Evolutionary conservation across 768 basidiomycete genomes (phyloP).

Genomic region (Termitomyces sp.): DNA sequence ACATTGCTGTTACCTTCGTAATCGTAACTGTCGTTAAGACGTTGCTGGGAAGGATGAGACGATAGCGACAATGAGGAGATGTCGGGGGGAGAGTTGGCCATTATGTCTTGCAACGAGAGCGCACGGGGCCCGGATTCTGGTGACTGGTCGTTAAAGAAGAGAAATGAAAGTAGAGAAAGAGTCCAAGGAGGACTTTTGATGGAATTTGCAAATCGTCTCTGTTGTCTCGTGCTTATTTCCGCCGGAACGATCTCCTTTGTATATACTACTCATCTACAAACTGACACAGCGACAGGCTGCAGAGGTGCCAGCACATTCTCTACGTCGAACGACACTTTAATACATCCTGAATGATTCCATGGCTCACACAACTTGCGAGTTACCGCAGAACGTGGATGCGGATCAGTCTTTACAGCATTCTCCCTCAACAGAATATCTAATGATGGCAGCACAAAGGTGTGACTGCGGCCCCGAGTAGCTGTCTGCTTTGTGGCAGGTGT

Average conservation of each 20-base stretch:
- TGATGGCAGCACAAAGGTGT: conserved; percentile 9
- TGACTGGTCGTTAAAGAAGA: conserved; percentile 27
- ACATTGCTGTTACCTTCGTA: conserved; percentile 56
- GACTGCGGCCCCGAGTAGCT: conserved; percentile 8
- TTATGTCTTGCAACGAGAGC: conserved; percentile 36
- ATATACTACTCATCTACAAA: conserved; percentile 7
- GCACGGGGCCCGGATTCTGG: conserved; percentile 16
- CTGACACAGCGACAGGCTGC: conserved; percentile 36
- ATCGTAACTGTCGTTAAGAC: conserved; percentile 83
- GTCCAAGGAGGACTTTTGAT: conserved; percentile 12
- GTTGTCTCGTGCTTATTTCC: conserved; percentile 27
- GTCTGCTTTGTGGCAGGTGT: conserved; percentile 15
- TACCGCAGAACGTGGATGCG: conserved; percentile 14
- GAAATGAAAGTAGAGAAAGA: conserved; percentile 20
- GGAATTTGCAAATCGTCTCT: conserved; percentile 14
- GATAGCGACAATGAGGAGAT: conserved; percentile 72
- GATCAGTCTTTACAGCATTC: background rate
- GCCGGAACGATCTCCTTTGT: conserved; percentile 3
- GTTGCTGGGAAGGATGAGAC: conserved; percentile 68
- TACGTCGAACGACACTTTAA: conserved; percentile 37
- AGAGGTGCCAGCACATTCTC: conserved; percentile 39
- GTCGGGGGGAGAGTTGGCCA: conserved; percentile 80
- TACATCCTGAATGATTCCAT: conserved; percentile 51
- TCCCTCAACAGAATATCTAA: conserved; percentile 3
- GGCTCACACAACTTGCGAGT: conserved; percentile 37